phyloP scores from a whole-genome alignment of 139 green algal species.

The Dunaliella sp. region DNA sequence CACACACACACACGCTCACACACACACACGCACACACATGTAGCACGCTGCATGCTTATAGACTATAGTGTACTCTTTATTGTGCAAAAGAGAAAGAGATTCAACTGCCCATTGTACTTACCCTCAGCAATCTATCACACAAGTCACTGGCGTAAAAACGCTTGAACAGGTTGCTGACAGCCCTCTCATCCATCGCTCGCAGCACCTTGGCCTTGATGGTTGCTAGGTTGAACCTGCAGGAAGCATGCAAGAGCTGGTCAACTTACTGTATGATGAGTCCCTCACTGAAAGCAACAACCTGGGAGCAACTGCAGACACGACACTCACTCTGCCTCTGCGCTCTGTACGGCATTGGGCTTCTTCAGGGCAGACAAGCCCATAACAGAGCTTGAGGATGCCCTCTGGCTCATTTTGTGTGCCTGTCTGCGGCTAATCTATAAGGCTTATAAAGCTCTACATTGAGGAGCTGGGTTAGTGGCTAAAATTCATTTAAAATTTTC shows the following conservation, averaged over 20 bases:
- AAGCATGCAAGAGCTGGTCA: not conserved
- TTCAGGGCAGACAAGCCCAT: not conserved
- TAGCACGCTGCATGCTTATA: too few relatives aligned
- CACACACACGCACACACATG: too few relatives aligned
- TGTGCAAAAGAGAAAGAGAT: not conserved
- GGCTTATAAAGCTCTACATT: not conserved
- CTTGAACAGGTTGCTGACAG: slow-evolving; percentile 18
- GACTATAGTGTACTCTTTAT: too few relatives aligned
- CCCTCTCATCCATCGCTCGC: slow-evolving; percentile 42
- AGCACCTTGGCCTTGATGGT: slow-evolving; percentile 39
- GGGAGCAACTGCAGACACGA: too few relatives aligned
- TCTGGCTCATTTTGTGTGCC: not conserved
- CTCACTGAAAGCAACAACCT: not conserved
- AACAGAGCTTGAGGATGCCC: not conserved
- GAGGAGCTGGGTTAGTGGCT: not conserved
- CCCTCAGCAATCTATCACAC: slow-evolving; percentile 35
- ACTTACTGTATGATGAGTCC: not conserved
- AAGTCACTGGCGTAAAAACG: slow-evolving; percentile 39
- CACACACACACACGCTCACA: too few relatives aligned
- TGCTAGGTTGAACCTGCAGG: slow-evolving; percentile 50
- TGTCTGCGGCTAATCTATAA: not conserved
- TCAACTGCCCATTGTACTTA: not conserved
- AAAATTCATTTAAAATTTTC: not conserved
- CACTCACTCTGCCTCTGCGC: too few relatives aligned
- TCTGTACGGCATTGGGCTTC: not conserved